phyloP scores from a whole-genome alignment of 306 rosid genomes.

The Luffa aegyptiaca region DNA sequence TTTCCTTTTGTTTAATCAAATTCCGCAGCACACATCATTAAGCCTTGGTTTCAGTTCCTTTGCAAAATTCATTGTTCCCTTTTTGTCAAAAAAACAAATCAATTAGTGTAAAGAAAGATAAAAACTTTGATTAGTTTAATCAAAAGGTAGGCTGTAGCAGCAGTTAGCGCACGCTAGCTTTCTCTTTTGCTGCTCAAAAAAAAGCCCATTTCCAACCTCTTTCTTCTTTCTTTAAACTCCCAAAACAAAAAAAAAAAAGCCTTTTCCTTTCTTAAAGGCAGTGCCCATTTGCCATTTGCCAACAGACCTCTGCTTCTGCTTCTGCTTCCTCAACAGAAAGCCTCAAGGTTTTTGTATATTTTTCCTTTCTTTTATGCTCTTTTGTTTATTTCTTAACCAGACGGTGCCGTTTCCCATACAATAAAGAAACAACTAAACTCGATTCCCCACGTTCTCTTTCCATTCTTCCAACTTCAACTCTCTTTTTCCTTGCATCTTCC shows the following conservation, averaged over 20 bases:
- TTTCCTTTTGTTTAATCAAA: not conserved
- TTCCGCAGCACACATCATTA: not conserved
- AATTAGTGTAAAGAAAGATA: too few relatives aligned
- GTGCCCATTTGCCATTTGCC: not conserved
- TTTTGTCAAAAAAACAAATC: not conserved
- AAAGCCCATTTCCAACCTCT: not conserved
- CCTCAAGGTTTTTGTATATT: not conserved
- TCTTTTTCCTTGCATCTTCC: not conserved
- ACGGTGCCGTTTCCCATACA: not conserved
- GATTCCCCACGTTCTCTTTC: not conserved
- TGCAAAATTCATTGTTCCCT: not conserved
- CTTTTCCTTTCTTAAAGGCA: not conserved
- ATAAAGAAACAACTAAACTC: not conserved
- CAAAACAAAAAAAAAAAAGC: not conserved
- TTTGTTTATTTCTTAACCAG: not conserved
- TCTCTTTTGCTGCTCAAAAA: not conserved
- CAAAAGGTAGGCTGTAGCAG: not conserved
- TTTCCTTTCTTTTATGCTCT: not conserved
- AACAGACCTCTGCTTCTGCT: not conserved
- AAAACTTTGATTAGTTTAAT: not conserved
- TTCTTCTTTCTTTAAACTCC: not conserved
- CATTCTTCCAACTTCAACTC: not conserved
- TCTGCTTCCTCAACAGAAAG: not conserved
- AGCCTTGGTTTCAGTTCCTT: not conserved
- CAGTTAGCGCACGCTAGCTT: conserved; percentile 1